Percentiles rank a stretch among this genome's conserved stretches.
Evolutionary conservation across 106 monocot genomes (phyloP).

Genomic region (Dendrobium huoshanense): DNA sequence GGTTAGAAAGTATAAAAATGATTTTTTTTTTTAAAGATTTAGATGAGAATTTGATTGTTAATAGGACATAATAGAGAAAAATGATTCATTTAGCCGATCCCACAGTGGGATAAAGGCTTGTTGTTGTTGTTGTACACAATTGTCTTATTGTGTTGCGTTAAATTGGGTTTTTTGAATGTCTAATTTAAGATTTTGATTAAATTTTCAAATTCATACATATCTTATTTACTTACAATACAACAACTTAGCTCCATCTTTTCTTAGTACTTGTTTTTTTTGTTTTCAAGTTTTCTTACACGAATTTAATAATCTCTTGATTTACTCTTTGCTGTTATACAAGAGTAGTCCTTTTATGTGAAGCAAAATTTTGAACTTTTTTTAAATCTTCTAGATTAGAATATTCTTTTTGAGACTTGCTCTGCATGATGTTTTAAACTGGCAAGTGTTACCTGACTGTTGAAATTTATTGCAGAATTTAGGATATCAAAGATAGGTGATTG

Average conservation of each 20-base stretch:
- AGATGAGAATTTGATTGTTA: too few species aligned
- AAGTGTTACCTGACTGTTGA: background rate
- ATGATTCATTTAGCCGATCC: too few species aligned
- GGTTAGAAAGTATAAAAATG: too few species aligned
- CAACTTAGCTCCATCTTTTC: background rate
- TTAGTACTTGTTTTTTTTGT: background rate
- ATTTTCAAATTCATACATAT: background rate
- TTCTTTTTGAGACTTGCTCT: background rate
- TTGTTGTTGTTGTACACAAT: too few species aligned
- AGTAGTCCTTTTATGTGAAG: background rate
- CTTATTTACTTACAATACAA: background rate
- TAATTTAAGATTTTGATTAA: background rate
- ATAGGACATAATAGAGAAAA: too few species aligned
- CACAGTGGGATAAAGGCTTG: too few species aligned
- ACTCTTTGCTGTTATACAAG: background rate
- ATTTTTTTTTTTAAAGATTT: too few species aligned
- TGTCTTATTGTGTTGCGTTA: background rate
- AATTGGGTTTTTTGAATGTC: background rate
- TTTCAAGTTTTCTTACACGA: background rate
- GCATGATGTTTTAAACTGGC: background rate
- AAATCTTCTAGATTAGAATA: background rate
- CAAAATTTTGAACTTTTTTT: background rate
- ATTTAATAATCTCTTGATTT: background rate
- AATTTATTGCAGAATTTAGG: background rate
- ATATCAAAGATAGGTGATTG: background rate